Percentiles rank a stretch among this genome's conserved stretches.
These are phyloP conservation scores for Fraxinus dipetala DNA, from an alignment of 305 asterid genomes.

Conservation along the genomic window DNA sequence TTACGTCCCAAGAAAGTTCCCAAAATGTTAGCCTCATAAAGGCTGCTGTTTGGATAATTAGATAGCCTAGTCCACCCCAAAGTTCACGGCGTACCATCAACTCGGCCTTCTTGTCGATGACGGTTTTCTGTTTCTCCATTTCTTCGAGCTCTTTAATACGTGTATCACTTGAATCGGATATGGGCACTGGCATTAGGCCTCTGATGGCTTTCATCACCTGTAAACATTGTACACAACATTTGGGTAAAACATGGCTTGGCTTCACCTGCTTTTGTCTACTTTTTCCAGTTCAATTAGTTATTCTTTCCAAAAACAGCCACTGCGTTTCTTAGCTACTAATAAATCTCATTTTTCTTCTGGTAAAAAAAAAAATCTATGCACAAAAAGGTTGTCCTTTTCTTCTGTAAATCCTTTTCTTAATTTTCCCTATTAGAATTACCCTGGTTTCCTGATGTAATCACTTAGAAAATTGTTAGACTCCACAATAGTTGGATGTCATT, in stretches of 20 bases:
- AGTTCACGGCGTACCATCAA: slow-evolving; percentile 58
- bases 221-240: slow-evolving; percentile 44
- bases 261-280: slow-evolving; percentile 24
- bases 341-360: not conserved
- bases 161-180: slow-evolving; percentile 36
- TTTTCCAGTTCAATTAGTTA: not conserved
- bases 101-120: slow-evolving; percentile 59
- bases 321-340: too few relatives aligned
- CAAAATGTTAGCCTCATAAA: slow-evolving; percentile 90
- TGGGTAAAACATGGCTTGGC: slow-evolving; percentile 48
- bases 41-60: slow-evolving; percentile 68
- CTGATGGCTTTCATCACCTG: slow-evolving; percentile 72
- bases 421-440: not conserved
- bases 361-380: not conserved
- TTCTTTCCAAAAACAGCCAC: not conserved
- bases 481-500: slow-evolving; percentile 12
- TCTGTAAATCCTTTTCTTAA: too few relatives aligned
- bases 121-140: slow-evolving; percentile 59
- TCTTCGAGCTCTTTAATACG: slow-evolving; percentile 48
- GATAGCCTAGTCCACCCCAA: slow-evolving; percentile 66
- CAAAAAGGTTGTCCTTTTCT: too few relatives aligned
- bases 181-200: slow-evolving; percentile 48
- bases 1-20: slow-evolving; percentile 94
- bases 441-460: not conserved
- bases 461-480: not conserved